Evolutionary conservation across 2,329 filamentous ascomycete species (phyloP).

Genomic region (Ceratocystis colombiana): DNA sequence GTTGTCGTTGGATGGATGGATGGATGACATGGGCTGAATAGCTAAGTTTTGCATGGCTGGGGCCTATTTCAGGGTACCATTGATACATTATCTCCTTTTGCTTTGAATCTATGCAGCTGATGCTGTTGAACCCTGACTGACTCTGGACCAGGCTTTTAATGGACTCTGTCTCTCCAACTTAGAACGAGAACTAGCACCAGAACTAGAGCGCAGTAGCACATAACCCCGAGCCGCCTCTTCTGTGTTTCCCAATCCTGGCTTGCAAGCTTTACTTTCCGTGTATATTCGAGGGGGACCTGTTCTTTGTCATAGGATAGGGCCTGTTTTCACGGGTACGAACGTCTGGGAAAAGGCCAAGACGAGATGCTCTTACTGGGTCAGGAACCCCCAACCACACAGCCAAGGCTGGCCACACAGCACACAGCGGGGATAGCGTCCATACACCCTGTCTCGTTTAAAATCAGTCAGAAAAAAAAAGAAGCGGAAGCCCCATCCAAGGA

Average conservation of each 20-base stretch:
- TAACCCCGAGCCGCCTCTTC: too few relatives aligned
- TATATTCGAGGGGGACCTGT: too few relatives aligned
- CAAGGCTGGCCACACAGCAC: not conserved
- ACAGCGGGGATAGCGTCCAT: not conserved
- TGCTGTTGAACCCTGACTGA: constrained; percentile 4
- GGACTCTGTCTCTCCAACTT: too few relatives aligned
- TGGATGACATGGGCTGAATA: not conserved
- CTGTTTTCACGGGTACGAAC: not conserved
- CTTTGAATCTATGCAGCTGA: not conserved
- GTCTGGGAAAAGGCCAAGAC: not conserved
- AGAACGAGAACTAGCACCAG: too few relatives aligned
- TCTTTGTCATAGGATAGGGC: not conserved
- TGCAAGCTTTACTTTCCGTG: too few relatives aligned
- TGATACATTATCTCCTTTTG: constrained; percentile 2
- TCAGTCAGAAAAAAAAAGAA: not conserved
- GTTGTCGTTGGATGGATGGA: not conserved
- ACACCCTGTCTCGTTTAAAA: not conserved
- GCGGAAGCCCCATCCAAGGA: not conserved
- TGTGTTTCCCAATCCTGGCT: too few relatives aligned
- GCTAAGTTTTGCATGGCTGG: constrained; percentile 7
- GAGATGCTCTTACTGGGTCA: not conserved
- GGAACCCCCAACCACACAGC: not conserved
- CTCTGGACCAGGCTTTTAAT: not conserved
- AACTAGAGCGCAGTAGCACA: too few relatives aligned
- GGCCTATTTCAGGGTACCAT: not conserved